Base-by-base conservation (phyloP, 1,139 yeast genomes). In the Debaryomycetaceae sp. region DNA sequence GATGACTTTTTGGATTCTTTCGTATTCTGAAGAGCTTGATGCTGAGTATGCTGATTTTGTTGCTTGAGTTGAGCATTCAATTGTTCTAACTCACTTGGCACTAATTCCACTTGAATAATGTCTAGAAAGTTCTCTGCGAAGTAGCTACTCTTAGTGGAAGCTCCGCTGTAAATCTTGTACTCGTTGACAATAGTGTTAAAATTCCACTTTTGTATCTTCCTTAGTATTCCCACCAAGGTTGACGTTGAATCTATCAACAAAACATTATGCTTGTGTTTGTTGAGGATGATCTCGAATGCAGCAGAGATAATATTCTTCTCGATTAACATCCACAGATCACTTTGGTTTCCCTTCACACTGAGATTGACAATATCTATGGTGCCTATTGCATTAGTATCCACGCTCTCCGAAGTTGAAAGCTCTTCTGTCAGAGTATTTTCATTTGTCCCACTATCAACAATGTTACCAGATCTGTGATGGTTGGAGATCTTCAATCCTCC, bases 141-240 rank as follows among this genome's bases (percentile, higher is more conserved):
- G 60, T 89, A 90, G 54, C 83, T 87, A 29, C 85, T 73, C 54
- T 87, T 84, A 48, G 80, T 81, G 33, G 90, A 87, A 46, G 63
- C 63, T 1, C 77, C 76, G 2, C 89, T 76, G 62, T 82, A 87
- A 6, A 87, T 76, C 41, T 96, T 72, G 65, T 88, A 93, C 62
- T 93, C 98, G 52, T 85, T 86, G 29, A 90, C 78, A 7, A 91
- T 82, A 23, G 95, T 83, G 34, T 90, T 83, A 59, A 87, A 86
- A 53, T 83, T 84, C 98, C 97, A 91, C 63, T 86, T 86, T 63
- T 88, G 95, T 34, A 90, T 73, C 59, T 85, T 84, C 44, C 99
- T 70, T 33, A 93, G 66, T 1, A 90, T 72, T 0, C 97, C 97
- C 6, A 89, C 79, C 27, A 91, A 74, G 4, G 95, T 81, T 46